A percentile compares a stretch with the other conserved stretches of the same genome.
phyloP scores from a whole-genome alignment of 148 eudicot species.

The Rheum nobile region DNA sequence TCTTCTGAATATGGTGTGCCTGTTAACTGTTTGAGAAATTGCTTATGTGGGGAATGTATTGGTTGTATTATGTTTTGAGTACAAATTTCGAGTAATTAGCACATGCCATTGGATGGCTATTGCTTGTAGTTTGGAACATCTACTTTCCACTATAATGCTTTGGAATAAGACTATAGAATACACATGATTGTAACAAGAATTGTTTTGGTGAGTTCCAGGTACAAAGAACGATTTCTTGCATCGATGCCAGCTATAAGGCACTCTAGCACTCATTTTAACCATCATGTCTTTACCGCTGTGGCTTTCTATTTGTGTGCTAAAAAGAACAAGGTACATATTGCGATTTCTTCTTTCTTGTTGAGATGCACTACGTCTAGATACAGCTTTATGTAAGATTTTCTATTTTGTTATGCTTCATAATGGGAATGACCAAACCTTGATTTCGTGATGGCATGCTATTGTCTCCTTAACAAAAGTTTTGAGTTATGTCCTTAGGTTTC shows the following conservation, averaged over 20 bases:
- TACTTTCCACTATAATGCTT: neutral
- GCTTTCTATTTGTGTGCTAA: constrained; percentile 94
- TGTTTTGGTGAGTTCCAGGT: constrained; percentile 31
- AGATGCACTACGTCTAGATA: too few species aligned
- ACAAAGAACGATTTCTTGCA: constrained; percentile 67
- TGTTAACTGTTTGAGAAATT: constrained; percentile 22
- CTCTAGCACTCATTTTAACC: constrained; percentile 58
- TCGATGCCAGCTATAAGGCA: constrained; percentile 66
- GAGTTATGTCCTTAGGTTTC: too few species aligned
- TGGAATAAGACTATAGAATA: neutral
- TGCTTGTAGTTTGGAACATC: neutral
- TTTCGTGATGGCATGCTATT: too few species aligned
- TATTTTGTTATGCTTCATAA: too few species aligned
- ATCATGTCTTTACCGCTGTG: constrained; percentile 82
- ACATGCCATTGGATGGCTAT: neutral
- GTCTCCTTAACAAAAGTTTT: too few species aligned
- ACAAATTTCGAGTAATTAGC: neutral
- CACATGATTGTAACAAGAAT: neutral
- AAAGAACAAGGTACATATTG: constrained; percentile 10
- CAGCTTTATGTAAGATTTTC: too few species aligned
- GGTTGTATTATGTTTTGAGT: too few species aligned
- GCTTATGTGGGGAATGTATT: constrained; percentile 1
- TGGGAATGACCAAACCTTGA: too few species aligned
- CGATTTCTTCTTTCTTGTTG: neutral
- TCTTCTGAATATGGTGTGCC: constrained; percentile 3